phyloP scores from a whole-genome alignment of 805 yeast species.

The Blastobotrys muscicola region DNA sequence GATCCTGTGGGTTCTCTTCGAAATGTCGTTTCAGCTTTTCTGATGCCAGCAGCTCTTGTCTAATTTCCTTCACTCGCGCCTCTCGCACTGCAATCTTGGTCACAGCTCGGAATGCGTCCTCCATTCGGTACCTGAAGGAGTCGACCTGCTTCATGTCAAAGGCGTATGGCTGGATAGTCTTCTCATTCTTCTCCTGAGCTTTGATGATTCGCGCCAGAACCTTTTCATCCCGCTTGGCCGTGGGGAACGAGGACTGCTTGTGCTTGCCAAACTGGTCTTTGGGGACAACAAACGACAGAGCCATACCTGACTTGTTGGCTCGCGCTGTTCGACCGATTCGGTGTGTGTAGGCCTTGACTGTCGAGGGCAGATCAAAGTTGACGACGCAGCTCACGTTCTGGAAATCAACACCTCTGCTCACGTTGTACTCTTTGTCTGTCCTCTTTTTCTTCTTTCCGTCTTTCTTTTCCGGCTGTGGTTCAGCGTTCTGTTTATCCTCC shows the following conservation, averaged over 20 bases:
- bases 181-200: constrained; percentile 49
- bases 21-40: constrained; percentile 89
- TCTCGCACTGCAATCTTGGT: constrained; percentile 85
- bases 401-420: constrained; percentile 94
- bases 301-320: constrained; percentile 92
- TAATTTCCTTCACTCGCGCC: constrained; percentile 83
- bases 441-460: constrained; percentile 21
- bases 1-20: constrained; percentile 94
- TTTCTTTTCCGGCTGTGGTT: constrained; percentile 14
- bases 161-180: constrained; percentile 54
- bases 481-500: constrained; percentile 16
- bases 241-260: constrained; percentile 59
- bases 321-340: constrained; percentile 97
- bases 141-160: constrained; percentile 90
- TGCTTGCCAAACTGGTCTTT: constrained; percentile 80
- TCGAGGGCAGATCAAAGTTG: constrained; percentile 87
- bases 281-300: constrained; percentile 85
- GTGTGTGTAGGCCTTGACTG: constrained; percentile 84
- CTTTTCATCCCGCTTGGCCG: constrained; percentile 80
- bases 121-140: constrained; percentile 91
- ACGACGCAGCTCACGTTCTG: constrained; percentile 92
- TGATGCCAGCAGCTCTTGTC: constrained; percentile 75
- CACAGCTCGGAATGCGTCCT: constrained; percentile 93
- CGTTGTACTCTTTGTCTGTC: constrained; percentile 77
- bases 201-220: constrained; percentile 64